Evolutionary conservation across 2,329 filamentous ascomycete species (phyloP).

Genomic region (Celoporthe dispersa): DNA sequence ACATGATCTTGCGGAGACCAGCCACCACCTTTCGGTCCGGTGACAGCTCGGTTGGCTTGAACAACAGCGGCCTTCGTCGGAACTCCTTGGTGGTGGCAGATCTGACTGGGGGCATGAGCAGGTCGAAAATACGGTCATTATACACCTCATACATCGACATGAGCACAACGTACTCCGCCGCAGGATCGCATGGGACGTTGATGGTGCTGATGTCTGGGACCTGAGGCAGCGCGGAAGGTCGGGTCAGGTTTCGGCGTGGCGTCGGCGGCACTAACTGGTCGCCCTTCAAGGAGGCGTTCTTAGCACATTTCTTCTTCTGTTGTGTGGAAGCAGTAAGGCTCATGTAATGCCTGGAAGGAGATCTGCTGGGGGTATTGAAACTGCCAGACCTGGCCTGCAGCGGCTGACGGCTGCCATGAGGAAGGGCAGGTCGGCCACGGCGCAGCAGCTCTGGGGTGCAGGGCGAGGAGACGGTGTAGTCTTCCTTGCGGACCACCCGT

Average conservation of each 20-base stretch:
- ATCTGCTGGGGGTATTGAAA: slow-evolving; percentile 31
- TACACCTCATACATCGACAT: slow-evolving; percentile 99
- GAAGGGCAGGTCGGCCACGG: slow-evolving; percentile 14
- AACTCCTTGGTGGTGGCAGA: slow-evolving; percentile 69
- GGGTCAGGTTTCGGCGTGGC: slow-evolving; percentile 66
- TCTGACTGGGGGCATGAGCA: slow-evolving; percentile 70
- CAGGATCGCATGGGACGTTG: slow-evolving; percentile 66
- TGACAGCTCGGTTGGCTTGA: slow-evolving; percentile 88
- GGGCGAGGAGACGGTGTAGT: slow-evolving; percentile 28
- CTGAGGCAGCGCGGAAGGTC: slow-evolving; percentile 73
- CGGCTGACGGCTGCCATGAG: slow-evolving; percentile 22
- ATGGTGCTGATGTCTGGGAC: slow-evolving; percentile 76
- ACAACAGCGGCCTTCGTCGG: slow-evolving; percentile 79
- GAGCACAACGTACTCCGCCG: slow-evolving; percentile 82
- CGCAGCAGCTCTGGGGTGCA: slow-evolving; percentile 20
- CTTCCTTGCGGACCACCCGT: slow-evolving; percentile 46
- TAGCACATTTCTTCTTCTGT: slow-evolving; percentile 51
- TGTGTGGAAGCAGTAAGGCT: slow-evolving; percentile 50
- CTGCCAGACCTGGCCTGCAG: slow-evolving; percentile 21
- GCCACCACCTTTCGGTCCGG: slow-evolving; percentile 94
- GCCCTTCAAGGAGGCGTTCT: slow-evolving; percentile 50
- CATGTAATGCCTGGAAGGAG: slow-evolving; percentile 47
- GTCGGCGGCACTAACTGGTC: slow-evolving; percentile 58
- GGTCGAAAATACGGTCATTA: slow-evolving; percentile 96
- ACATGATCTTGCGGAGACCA: slow-evolving; percentile 88